Evolutionary conservation across 169 alveolate genomes (phyloP).

Genomic region (Babesia ovata): DNA sequence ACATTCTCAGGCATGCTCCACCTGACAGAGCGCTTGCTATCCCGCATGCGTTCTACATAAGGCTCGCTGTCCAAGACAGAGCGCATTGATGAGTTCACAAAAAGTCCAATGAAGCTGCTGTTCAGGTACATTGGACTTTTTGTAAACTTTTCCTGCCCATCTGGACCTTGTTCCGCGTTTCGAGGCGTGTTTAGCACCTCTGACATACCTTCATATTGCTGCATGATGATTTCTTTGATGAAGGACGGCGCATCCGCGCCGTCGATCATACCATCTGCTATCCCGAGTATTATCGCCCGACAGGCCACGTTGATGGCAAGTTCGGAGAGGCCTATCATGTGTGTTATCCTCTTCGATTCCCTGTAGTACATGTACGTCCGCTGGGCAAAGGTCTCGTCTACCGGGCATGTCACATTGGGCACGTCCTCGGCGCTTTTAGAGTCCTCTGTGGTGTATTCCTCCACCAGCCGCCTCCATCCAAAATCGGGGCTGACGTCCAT

Average conservation of each 20-base stretch:
- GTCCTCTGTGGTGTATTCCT: constrained; percentile 16
- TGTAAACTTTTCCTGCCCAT: neutral
- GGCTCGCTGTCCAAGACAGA: constrained; percentile 25
- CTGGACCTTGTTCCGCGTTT: neutral
- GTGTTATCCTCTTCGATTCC: constrained; percentile 55
- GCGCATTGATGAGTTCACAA: constrained; percentile 42
- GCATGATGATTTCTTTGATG: neutral
- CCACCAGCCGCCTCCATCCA: constrained; percentile 68
- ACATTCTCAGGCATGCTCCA: neutral
- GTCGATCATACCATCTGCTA: constrained; percentile 54
- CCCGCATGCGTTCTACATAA: constrained; percentile 16
- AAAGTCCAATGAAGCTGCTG: constrained; percentile 53
- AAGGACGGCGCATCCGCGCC: constrained; percentile 18
- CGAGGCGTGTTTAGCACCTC: neutral
- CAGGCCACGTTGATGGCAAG: constrained; percentile 64
- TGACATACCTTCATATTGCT: constrained; percentile 5
- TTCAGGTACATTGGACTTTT: constrained; percentile 42
- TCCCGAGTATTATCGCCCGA: constrained; percentile 52
- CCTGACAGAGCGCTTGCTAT: constrained; percentile 18
- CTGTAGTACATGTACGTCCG: constrained; percentile 58
- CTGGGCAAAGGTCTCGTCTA: constrained; percentile 11
- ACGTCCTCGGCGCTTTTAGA: neutral
- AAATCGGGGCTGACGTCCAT: constrained; percentile 67
- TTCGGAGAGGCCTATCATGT: constrained; percentile 27
- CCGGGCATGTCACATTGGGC: neutral